Evolutionary conservation across 225 moss, liverwort and hornwort genomes (phyloP).

Genomic region (Sphagnum contortum): DNA sequence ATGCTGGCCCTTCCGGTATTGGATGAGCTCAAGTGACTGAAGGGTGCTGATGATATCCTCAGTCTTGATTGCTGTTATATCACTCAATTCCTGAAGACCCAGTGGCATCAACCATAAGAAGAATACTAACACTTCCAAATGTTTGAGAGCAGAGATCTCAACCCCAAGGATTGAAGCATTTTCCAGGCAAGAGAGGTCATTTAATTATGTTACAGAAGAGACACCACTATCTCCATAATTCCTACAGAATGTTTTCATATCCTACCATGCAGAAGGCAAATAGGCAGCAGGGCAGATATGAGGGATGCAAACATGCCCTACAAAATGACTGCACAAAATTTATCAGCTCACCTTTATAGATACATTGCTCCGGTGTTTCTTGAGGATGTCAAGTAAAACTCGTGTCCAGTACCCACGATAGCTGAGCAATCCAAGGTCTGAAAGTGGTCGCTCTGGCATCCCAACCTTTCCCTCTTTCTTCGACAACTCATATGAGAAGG

Average conservation of each 20-base stretch:
- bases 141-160: too few species aligned
- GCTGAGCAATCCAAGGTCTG: slow-evolving; percentile 70
- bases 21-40: slow-evolving; percentile 74
- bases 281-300: too few species aligned
- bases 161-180: too few species aligned
- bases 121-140: too few species aligned
- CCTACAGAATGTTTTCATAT: too few species aligned
- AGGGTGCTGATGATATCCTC: slow-evolving; percentile 89
- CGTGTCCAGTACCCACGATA: slow-evolving; percentile 95
- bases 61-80: slow-evolving; percentile 76
- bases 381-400: slow-evolving; percentile 69
- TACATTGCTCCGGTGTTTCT: slow-evolving; percentile 72
- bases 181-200: too few species aligned
- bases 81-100: slow-evolving; percentile 36
- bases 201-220: too few species aligned
- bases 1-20: slow-evolving; percentile 90
- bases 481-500: slow-evolving; percentile 93
- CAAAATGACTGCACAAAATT: too few species aligned
- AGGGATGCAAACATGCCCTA: too few species aligned
- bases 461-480: slow-evolving; percentile 93
- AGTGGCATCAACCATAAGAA: too few species aligned
- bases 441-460: slow-evolving; percentile 91
- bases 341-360: slow-evolving; percentile 62
- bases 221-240: too few species aligned
- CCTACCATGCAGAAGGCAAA: too few species aligned